Evolutionary conservation across 306 rosid genomes (phyloP).

Genomic region (Herpetospermum pedunculosum): DNA sequence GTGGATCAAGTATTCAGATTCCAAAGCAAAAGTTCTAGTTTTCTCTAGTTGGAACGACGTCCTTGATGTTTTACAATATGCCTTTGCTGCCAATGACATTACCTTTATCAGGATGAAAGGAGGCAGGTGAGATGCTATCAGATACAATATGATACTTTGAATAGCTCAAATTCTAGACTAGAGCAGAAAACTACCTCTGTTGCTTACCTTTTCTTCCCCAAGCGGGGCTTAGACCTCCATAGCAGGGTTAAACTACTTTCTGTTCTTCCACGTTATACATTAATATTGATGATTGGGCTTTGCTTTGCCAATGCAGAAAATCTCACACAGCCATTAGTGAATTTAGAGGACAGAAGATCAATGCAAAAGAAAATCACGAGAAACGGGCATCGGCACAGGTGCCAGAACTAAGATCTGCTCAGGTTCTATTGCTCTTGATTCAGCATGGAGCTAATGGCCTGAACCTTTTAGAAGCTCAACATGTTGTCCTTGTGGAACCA

Average conservation of each 20-base stretch:
- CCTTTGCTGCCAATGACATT: conserved; percentile 56
- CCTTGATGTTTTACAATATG: conserved; percentile 87
- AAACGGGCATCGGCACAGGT: conserved; percentile 7
- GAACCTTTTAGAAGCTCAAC: conserved; percentile 89
- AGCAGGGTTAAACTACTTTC: neutral
- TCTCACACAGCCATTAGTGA: conserved; percentile 68
- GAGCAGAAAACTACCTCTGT: neutral
- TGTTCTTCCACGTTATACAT: neutral
- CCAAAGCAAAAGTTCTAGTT: conserved; percentile 67
- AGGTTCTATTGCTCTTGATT: conserved; percentile 72
- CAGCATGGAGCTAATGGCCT: conserved; percentile 97
- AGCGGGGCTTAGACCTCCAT: neutral
- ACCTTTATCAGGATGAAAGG: conserved; percentile 78
- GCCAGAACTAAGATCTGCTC: conserved; percentile 30
- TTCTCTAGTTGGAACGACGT: conserved; percentile 97
- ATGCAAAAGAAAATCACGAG: conserved; percentile 24
- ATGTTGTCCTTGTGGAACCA: conserved; percentile 86
- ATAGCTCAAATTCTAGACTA: neutral
- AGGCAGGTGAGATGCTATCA: conserved; percentile 55
- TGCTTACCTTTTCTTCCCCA: neutral
- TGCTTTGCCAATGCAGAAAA: conserved; percentile 45
- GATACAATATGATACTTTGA: neutral
- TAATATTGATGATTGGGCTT: conserved; percentile 13
- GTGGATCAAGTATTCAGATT: conserved; percentile 70
- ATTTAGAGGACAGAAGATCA: conserved; percentile 53